These are phyloP conservation scores for Adansonia madagascariensis DNA, from an alignment of 441 rosid genomes.

Conservation along the genomic window DNA sequence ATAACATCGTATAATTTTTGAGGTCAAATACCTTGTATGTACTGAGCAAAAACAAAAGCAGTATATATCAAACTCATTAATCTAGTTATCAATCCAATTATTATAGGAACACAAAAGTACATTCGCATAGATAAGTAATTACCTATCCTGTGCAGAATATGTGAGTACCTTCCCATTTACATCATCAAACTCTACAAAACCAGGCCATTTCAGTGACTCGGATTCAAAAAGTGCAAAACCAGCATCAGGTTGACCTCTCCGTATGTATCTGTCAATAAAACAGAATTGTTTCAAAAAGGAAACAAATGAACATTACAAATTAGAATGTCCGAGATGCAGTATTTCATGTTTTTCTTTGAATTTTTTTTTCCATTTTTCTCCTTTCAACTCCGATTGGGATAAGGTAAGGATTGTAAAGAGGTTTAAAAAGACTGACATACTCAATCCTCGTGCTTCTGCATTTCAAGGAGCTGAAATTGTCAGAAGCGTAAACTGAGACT, in stretches of 20 bases:
- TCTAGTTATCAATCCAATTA: background rate
- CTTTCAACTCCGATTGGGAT: background rate
- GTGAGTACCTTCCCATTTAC: slow-evolving; percentile 81
- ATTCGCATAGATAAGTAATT: slow-evolving; percentile 3
- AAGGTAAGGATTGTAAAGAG: background rate
- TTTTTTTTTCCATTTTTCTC: background rate
- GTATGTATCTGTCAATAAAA: slow-evolving; percentile 46
- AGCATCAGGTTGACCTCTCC: slow-evolving; percentile 74
- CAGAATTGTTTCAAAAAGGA: slow-evolving; percentile 20
- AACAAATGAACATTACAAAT: background rate
- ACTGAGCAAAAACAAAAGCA: slow-evolving; percentile 37
- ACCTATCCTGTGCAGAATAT: slow-evolving; percentile 77
- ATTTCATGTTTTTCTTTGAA: background rate
- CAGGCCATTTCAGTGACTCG: slow-evolving; percentile 78
- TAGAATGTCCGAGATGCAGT: slow-evolving; percentile 5
- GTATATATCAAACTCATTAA: slow-evolving; percentile 11
- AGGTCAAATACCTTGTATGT: slow-evolving; percentile 78
- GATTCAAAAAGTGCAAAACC: slow-evolving; percentile 79
- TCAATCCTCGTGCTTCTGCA: slow-evolving; percentile 61
- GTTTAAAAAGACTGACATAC: slow-evolving; percentile 32
- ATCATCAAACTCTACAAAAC: slow-evolving; percentile 84
- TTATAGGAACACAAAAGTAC: slow-evolving; percentile 22
- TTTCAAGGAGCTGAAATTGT: slow-evolving; percentile 57
- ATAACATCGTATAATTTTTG: slow-evolving; percentile 66
- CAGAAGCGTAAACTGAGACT: slow-evolving; percentile 56